Percentiles rank a stretch among this genome's conserved stretches.
Conservation (phyloP, 305 asterid genomes). For the Fraxinus latifolia region DNA sequence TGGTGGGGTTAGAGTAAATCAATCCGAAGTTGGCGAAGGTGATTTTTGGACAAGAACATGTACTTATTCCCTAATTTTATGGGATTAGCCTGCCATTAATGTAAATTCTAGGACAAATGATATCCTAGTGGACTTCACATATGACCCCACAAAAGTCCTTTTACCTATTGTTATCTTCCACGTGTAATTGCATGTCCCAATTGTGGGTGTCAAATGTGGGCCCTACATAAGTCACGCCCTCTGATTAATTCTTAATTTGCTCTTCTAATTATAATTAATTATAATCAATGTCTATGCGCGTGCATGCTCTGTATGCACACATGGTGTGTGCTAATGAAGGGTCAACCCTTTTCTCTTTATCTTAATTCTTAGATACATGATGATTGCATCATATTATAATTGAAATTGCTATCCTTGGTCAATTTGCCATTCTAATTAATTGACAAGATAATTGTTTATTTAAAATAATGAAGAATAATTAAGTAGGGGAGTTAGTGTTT, state of each 20-base stretch:
- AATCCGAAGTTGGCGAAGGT: neutral
- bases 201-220: slow-evolving; percentile 31
- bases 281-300: slow-evolving; percentile 1
- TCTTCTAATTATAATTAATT: neutral
- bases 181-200: slow-evolving; percentile 19
- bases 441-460: neutral
- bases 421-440: neutral
- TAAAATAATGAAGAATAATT: neutral
- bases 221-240: slow-evolving; percentile 7
- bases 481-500: neutral
- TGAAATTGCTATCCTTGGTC: neutral
- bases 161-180: neutral
- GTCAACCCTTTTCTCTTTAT: neutral
- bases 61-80: neutral
- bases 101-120: neutral
- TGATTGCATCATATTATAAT: neutral
- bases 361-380: neutral
- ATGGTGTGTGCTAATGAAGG: neutral
- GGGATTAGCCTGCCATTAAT: neutral
- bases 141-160: neutral
- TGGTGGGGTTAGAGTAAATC: neutral
- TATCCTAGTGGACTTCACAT: neutral
- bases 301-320: neutral
- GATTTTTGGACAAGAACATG: neutral
- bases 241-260: neutral